Percentiles rank a stretch among this genome's conserved stretches.
phyloP scores from a whole-genome alignment of 2,329 filamentous ascomycete species.

The Rutstroemia sydowiana region DNA sequence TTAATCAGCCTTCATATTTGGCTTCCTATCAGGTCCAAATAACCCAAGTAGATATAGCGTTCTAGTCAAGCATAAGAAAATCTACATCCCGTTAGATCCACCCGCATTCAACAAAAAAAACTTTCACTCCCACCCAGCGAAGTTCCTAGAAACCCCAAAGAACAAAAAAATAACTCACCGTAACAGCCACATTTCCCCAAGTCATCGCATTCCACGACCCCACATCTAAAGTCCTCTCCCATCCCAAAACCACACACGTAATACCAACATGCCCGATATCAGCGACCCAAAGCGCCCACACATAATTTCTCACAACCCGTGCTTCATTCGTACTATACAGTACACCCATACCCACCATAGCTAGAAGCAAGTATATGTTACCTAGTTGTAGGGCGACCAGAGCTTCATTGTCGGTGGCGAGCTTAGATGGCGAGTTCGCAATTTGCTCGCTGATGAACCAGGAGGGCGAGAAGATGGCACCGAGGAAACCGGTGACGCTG shows the following conservation, averaged over 20 bases:
- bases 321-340: constrained; percentile 57
- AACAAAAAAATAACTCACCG: constrained; percentile 34
- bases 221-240: constrained; percentile 45
- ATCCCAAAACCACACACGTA: constrained; percentile 52
- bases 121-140: too few relatives aligned
- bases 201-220: constrained; percentile 59
- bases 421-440: constrained; percentile 31
- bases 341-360: constrained; percentile 55
- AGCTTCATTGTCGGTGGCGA: constrained; percentile 31
- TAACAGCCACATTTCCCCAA: constrained; percentile 66
- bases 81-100: constrained; percentile 26
- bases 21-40: constrained; percentile 43
- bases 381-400: constrained; percentile 39
- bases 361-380: constrained; percentile 61
- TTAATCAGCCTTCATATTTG: neutral
- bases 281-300: constrained; percentile 55
- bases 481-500: constrained; percentile 46
- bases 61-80: constrained; percentile 49
- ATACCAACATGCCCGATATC: constrained; percentile 62
- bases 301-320: constrained; percentile 58
- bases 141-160: neutral
- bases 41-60: constrained; percentile 50
- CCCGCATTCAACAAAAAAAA: neutral
- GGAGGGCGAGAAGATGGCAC: constrained; percentile 46
- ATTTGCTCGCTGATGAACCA: constrained; percentile 61